phyloP scores from a whole-genome alignment of 805 yeast species.

The Huiozyma naganishii region DNA sequence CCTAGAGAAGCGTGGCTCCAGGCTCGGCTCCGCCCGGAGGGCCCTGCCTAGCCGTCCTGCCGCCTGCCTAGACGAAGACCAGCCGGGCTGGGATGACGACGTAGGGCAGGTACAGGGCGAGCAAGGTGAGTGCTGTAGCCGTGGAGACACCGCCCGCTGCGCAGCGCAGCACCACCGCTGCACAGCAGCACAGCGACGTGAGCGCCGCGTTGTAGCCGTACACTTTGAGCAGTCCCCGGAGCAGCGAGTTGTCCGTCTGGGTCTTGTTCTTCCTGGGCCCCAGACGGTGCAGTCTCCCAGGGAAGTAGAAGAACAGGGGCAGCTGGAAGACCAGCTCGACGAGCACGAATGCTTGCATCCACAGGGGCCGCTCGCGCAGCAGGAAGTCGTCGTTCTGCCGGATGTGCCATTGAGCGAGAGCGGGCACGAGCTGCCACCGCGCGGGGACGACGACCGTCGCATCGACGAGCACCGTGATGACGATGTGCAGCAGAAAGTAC shows the following conservation, averaged over 20 bases:
- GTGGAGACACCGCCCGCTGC: background rate
- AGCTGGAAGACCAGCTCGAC: slow-evolving; percentile 67
- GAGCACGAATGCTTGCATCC: slow-evolving; percentile 65
- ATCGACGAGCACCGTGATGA: slow-evolving; percentile 68
- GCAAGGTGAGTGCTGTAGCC: background rate
- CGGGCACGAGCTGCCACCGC: slow-evolving; percentile 34
- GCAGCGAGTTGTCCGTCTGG: background rate
- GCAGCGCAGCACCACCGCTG: slow-evolving; percentile 32
- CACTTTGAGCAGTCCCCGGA: slow-evolving; percentile 30
- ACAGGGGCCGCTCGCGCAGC: slow-evolving; percentile 45
- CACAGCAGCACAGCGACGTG: slow-evolving; percentile 66
- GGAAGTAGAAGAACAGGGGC: slow-evolving; percentile 55
- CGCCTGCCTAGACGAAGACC: background rate
- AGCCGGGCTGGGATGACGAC: slow-evolving; percentile 19
- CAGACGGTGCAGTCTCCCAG: slow-evolving; percentile 30
- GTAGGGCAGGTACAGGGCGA: slow-evolving; percentile 24
- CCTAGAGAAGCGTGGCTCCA: too few species aligned
- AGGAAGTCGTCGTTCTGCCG: slow-evolving; percentile 61
- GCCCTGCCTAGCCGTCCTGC: too few species aligned
- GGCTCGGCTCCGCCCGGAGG: too few species aligned
- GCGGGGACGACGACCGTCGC: slow-evolving; percentile 58
- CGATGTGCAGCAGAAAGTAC: slow-evolving; percentile 56
- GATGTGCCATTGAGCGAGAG: slow-evolving; percentile 49
- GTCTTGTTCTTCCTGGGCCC: slow-evolving; percentile 16
- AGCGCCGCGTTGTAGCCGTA: slow-evolving; percentile 79